Conservation (phyloP, 805 yeast species). For the Cyberlindnera amylophila region DNA sequence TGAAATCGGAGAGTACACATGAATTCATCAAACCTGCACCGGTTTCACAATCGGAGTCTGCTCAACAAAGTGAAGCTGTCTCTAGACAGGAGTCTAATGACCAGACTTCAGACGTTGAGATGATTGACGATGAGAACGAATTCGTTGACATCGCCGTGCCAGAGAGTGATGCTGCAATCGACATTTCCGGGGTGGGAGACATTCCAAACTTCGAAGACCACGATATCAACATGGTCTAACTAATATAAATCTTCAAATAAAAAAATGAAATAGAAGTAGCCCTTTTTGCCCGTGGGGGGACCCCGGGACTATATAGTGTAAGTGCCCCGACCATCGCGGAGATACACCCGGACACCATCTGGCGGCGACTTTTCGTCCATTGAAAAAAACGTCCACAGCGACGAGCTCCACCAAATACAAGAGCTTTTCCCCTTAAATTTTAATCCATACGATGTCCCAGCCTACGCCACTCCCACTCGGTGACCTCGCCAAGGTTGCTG, state of each 20-base stretch:
- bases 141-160: conserved; percentile 2
- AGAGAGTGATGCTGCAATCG: conserved; percentile 6
- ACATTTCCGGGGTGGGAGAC: conserved; percentile 7
- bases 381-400: conserved; percentile 13
- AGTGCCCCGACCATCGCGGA: conserved; percentile 1
- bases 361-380: conserved; percentile 1
- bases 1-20: not conserved
- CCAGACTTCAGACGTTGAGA: conserved; percentile 7
- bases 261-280: no score
- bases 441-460: no score
- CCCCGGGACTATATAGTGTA: no score
- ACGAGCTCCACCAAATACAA: no score
- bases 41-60: not conserved
- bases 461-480: conserved; percentile 48
- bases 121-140: conserved; percentile 3
- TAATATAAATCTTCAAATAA: no score
- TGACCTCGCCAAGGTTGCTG: conserved; percentile 59
- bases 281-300: no score
- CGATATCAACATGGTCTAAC: conserved; percentile 1
- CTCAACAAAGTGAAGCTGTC: no score
- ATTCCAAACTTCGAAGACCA: conserved; percentile 6
- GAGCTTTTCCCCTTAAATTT: no score
- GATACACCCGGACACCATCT: conserved; percentile 1
- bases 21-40: not conserved
- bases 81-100: no score